Evolutionary conservation across 2,329 filamentous ascomycete genomes (phyloP).

Genomic region (Fusarium sp.): DNA sequence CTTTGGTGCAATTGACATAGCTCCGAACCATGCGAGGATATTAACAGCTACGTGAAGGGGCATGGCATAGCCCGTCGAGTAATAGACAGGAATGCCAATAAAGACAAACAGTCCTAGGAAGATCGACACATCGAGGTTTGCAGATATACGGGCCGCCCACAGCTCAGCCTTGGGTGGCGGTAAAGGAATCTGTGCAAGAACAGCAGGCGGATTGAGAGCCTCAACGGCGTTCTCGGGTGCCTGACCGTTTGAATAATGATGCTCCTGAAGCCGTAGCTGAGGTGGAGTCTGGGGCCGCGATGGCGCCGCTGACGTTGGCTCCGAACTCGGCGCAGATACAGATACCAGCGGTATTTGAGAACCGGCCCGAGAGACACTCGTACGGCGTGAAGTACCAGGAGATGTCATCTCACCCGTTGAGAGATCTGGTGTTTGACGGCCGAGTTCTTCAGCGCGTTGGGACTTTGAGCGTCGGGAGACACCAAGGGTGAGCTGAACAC

Average conservation of each 20-base stretch:
- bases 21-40: slow-evolving; percentile 65
- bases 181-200: slow-evolving; percentile 57
- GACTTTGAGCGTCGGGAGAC: slow-evolving; percentile 65
- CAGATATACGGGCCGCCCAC: slow-evolving; percentile 63
- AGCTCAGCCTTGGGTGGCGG: slow-evolving; percentile 61
- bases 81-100: slow-evolving; percentile 68
- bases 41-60: slow-evolving; percentile 62
- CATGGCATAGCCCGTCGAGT: slow-evolving; percentile 65
- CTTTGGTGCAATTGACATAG: slow-evolving; percentile 61
- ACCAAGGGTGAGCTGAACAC: slow-evolving; percentile 64
- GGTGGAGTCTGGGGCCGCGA: slow-evolving; percentile 48
- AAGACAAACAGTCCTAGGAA: slow-evolving; percentile 63
- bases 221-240: slow-evolving; percentile 35
- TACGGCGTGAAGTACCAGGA: slow-evolving; percentile 46
- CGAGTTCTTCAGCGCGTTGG: slow-evolving; percentile 64
- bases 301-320: slow-evolving; percentile 34
- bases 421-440: slow-evolving; percentile 58
- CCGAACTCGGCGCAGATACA: slow-evolving; percentile 27
- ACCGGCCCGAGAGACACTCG: slow-evolving; percentile 45
- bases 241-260: slow-evolving; percentile 44
- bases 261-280: slow-evolving; percentile 48
- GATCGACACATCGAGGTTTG: slow-evolving; percentile 61
- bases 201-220: slow-evolving; percentile 36
- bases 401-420: slow-evolving; percentile 55
- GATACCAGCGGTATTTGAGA: slow-evolving; percentile 43